Evolutionary conservation across 805 yeast species (phyloP), one percentile per base, ranked within the genome.

Genomic region (Candida adriatica): DNA sequence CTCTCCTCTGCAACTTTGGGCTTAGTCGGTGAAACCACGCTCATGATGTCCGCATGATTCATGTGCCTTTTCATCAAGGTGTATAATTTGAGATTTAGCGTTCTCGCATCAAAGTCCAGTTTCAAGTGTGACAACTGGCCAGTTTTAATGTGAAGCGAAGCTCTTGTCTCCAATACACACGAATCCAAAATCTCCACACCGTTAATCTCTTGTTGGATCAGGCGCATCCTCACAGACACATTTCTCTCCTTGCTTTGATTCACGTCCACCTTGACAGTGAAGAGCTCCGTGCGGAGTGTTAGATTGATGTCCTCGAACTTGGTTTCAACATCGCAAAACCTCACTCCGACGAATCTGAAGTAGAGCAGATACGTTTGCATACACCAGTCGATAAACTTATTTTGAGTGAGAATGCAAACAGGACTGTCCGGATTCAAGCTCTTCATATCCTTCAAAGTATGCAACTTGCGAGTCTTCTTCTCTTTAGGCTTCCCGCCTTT

Each of bases 311-410:
- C 38, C 24, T 48, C 47, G 21, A 37, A 25, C 6, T 27, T 25
- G 16, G 48, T 16, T 9, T 17, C 23, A 4, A 43, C 9, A 19
- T 48, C 42, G 4, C 35, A 22, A 8, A 49, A 13, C 6, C 42
- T 40, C 8, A 50, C 16, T 8, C 46, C 50, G 18, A 49, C 33
- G 33, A 51, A 51, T 18, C 51, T 40, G 26, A 48, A 40, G 30
- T 49, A 49, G 6, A 41, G 33, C 18, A 51, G 18, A 22, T 48
- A 51, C 5, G 17, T 16, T 18, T 41, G 36, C 6, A 39, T 17
- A 4, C 43, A 9, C 8, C 27, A 25, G 16, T 34, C 45, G 18
- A 24, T 3, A 5, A 24, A 6, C 2, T 1, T 25, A 11, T 32
- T 41, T 21, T 37, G 24, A 6, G 43, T 37, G 16, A 40, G 42